A percentile compares a stretch with the other conserved stretches of the same genome.
These are phyloP conservation scores for Zoysia japonica DNA, from an alignment of 176 grass and related monocot species.

Conservation along the genomic window DNA sequence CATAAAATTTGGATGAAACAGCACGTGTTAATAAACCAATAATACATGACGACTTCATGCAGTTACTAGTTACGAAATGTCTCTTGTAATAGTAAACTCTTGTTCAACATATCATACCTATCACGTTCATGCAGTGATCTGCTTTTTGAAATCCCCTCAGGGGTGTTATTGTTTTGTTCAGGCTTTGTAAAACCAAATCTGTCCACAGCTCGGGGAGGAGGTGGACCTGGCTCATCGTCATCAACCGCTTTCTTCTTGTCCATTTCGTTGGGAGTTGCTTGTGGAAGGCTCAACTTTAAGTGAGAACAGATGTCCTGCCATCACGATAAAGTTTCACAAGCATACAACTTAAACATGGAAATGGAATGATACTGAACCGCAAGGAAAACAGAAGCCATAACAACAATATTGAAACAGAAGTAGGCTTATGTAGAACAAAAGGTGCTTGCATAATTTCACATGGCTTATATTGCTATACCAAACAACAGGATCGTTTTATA, in stretches of 20 bases:
- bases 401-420: not conserved
- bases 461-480: too few species aligned
- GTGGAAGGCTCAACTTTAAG: conserved; percentile 10
- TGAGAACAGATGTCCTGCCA: not conserved
- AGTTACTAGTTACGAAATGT: not conserved
- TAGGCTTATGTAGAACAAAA: too few species aligned
- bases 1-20: not conserved
- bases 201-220: conserved; percentile 53
- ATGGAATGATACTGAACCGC: not conserved
- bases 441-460: too few species aligned
- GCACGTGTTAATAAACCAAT: not conserved
- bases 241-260: conserved; percentile 64
- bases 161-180: conserved; percentile 50
- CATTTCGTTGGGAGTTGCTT: conserved; percentile 34
- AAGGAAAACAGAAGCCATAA: not conserved
- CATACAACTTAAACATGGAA: not conserved
- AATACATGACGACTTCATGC: not conserved
- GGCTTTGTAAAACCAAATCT: conserved; percentile 72
- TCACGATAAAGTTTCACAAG: not conserved
- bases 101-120: conserved; percentile 33
- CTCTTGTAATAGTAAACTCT: not conserved
- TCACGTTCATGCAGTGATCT: conserved; percentile 55
- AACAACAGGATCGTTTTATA: too few species aligned
- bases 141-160: conserved; percentile 50
- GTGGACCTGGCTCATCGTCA: conserved; percentile 55